Conservation (phyloP, 129 eudicot genomes). For the Flaveria sonorensis region DNA sequence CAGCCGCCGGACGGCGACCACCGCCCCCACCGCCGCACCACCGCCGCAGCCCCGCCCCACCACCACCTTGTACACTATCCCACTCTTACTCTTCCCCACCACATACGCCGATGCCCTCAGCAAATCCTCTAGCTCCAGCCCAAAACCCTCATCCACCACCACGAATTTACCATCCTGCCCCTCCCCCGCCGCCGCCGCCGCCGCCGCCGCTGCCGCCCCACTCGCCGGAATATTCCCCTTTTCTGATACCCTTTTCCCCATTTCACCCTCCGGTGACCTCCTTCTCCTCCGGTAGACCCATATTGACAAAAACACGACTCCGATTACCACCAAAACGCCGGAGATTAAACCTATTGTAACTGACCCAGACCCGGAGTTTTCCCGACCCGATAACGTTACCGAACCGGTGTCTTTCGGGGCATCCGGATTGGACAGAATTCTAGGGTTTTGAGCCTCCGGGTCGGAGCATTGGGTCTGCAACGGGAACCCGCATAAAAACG, state of each 20-base stretch:
- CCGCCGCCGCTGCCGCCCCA: slow-evolving; percentile 22
- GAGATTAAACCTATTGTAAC: slow-evolving; percentile 53
- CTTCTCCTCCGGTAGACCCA: slow-evolving; percentile 58
- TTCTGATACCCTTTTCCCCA: slow-evolving; percentile 43
- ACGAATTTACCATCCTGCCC: slow-evolving; percentile 95
- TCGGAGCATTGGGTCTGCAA: slow-evolving; percentile 49
- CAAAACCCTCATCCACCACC: slow-evolving; percentile 83
- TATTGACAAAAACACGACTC: slow-evolving; percentile 53
- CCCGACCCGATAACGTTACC: slow-evolving; percentile 31
- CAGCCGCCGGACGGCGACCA: slow-evolving; percentile 56
- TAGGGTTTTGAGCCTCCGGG: slow-evolving; percentile 66
- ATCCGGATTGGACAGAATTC: slow-evolving; percentile 50
- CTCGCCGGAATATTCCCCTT: slow-evolving; percentile 15
- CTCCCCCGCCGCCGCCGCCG: slow-evolving; percentile 46
- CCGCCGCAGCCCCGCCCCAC: slow-evolving; percentile 68
- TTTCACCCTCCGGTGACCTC: slow-evolving; percentile 48
- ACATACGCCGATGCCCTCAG: slow-evolving; percentile 98
- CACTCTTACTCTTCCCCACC: slow-evolving; percentile 90
- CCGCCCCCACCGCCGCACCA: slow-evolving; percentile 66
- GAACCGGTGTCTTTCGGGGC: slow-evolving; percentile 48
- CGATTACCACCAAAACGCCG: slow-evolving; percentile 56
- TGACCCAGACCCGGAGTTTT: slow-evolving; percentile 40
- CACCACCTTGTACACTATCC: slow-evolving; percentile 92
- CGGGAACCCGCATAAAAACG: slow-evolving; percentile 84
- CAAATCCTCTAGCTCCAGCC: slow-evolving; percentile 87